Conservation (phyloP, 225 moss, liverwort and hornwort species). For the Pleurozium schreberi region DNA sequence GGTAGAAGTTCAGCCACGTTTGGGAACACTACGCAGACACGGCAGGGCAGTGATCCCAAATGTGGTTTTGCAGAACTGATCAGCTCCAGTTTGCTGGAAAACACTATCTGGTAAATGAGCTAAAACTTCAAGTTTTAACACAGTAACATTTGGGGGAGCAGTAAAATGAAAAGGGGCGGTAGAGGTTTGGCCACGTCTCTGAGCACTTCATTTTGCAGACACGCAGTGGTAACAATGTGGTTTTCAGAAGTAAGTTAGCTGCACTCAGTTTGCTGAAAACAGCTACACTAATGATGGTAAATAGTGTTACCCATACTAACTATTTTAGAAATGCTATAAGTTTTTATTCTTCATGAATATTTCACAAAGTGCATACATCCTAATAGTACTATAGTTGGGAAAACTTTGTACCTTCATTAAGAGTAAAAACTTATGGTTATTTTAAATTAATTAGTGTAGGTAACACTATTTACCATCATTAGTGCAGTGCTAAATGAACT, state of each 20-base stretch:
- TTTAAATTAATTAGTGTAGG: too few relatives aligned
- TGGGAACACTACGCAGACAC: neutral
- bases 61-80: neutral
- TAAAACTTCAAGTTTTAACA: neutral
- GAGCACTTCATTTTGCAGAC: neutral
- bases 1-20: neutral
- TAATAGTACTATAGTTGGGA: too few relatives aligned
- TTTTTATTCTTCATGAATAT: too few relatives aligned
- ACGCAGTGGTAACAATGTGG: neutral
- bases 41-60: neutral
- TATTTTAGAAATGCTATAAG: too few relatives aligned
- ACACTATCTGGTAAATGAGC: neutral
- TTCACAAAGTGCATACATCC: too few relatives aligned
- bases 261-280: too few relatives aligned
- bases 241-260: neutral
- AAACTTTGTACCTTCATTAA: too few relatives aligned
- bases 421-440: too few relatives aligned
- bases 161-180: neutral
- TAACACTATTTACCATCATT: too few relatives aligned
- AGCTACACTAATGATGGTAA: too few relatives aligned
- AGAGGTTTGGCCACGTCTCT: neutral
- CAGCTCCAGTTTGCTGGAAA: neutral
- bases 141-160: neutral
- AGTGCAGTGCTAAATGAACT: neutral
- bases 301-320: too few relatives aligned